Conservation (phyloP, 2,329 filamentous ascomycete genomes). For the Acephala macrosclerotiorum region DNA sequence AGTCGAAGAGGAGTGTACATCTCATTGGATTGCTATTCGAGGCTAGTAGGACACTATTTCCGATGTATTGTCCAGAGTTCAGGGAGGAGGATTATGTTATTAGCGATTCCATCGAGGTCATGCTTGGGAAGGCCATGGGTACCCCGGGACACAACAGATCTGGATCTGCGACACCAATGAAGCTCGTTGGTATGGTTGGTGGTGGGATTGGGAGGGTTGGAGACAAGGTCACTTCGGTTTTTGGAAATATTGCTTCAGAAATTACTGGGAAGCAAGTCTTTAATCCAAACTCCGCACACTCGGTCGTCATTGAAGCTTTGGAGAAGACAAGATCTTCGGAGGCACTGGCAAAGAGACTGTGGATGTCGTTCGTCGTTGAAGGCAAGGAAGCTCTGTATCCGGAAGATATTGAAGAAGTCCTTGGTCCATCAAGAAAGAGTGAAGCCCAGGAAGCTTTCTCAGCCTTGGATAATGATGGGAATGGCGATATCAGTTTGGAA, state of each 20-base stretch:
- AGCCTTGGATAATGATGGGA: conserved; percentile 83
- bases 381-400: conserved; percentile 79
- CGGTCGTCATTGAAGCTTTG: conserved; percentile 86
- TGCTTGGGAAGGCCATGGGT: conserved; percentile 65
- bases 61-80: conserved; percentile 91
- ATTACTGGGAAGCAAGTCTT: conserved; percentile 96
- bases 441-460: conserved; percentile 89
- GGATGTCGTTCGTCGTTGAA: conserved; percentile 98
- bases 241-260: conserved; percentile 92
- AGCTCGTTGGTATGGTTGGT: conserved; percentile 75
- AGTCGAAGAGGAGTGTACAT: conserved; percentile 86
- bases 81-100: conserved; percentile 91
- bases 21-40: conserved; percentile 89
- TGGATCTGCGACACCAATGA: conserved; percentile 78
- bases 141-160: conserved; percentile 59
- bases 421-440: conserved; percentile 74
- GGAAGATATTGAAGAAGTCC: conserved; percentile 88
- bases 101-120: conserved; percentile 79
- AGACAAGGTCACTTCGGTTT: conserved; percentile 91
- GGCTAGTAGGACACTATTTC: conserved; percentile 86
- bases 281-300: conserved; percentile 89
- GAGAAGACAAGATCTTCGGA: conserved; percentile 86
- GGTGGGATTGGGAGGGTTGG: conserved; percentile 79
- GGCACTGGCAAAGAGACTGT: conserved; percentile 91
- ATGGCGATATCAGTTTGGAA: conserved; percentile 93